Conservation (phyloP, 2,329 filamentous ascomycete genomes). For the Claviceps arundinis region DNA sequence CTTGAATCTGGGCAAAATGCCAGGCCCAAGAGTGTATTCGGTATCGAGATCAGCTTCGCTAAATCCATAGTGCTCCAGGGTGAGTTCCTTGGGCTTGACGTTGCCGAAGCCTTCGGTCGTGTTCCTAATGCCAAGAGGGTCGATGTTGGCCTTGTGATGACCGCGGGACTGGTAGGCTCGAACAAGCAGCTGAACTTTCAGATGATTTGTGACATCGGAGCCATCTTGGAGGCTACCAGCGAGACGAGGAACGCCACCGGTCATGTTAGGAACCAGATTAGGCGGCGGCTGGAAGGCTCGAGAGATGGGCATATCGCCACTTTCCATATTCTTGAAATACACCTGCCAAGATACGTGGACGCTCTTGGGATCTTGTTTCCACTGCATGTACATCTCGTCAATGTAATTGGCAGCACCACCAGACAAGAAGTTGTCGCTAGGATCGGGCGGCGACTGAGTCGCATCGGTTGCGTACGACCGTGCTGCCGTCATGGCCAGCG, state of each 20-base stretch:
- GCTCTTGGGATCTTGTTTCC: constrained; percentile 85
- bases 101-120: constrained; percentile 64
- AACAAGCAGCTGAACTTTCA: constrained; percentile 95
- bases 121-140: constrained; percentile 85
- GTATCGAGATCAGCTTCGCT: constrained; percentile 85
- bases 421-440: constrained; percentile 91
- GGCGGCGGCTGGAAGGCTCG: constrained; percentile 95
- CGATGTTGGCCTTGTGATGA: constrained; percentile 96
- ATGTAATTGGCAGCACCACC: constrained; percentile 98
- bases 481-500: constrained; percentile 35
- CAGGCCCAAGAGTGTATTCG: constrained; percentile 83
- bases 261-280: constrained; percentile 72
- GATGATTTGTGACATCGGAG: constrained; percentile 81
- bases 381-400: constrained; percentile 98
- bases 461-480: constrained; percentile 41
- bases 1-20: constrained; percentile 90
- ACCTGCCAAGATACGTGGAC: constrained; percentile 98
- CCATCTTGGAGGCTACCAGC: constrained; percentile 58
- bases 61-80: constrained; percentile 89
- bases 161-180: constrained; percentile 96
- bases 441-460: constrained; percentile 48
- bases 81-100: constrained; percentile 80
- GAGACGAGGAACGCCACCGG: constrained; percentile 62
- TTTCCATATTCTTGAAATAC: constrained; percentile 99
- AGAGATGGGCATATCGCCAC: constrained; percentile 91